Evolutionary conservation across 2,329 filamentous ascomycete genomes (phyloP), one percentile per base, ranked within the genome.

Genomic region (Sarocladium strictum): DNA sequence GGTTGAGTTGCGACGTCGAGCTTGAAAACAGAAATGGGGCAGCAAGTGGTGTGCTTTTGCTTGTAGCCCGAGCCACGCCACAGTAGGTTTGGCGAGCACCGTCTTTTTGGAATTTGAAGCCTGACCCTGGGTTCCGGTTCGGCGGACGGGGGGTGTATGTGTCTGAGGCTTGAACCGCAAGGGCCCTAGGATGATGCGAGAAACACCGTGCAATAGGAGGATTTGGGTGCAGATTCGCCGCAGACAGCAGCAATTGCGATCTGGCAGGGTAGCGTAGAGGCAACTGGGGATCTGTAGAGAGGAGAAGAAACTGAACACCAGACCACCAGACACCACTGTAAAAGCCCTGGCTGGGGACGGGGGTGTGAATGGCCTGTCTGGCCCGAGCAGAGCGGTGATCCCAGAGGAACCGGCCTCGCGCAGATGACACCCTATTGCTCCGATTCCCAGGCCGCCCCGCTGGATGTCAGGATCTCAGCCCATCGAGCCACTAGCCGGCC

Each of bases 341-440:
- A 43, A 43, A 43, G 21, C 40, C 40, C 40, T 43, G 26, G 43
- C 23, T 9, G 27, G 17, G 27, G 19, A 35, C 3, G 47, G 47
- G 47, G 17, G 47, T 32, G 43, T 49, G 59, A n/a, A n/a, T n/a
- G n/a, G n/a, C n/a, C n/a, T n/a, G 55, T 45, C 56, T 50, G 54
- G 3, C 23, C n/a, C 61, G 65, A 55, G 35, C n/a, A 27, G 3
- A 24, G 43, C 24, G 43, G 43, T 29, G 43, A 47, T 47, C 23
- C 43, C 43, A 47, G 14, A 43, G n/a, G n/a, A 21, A 43, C 21
- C 9, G 21, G 6, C 29, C 27, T n/a, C 21, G 5, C 9, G 47
- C 49, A 65, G 64, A 69, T 69, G 56, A 54, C 52, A 55, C 59
- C 65, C 62, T 58, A 68, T 68, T 68, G 67, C 63, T 59, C 61